These are phyloP conservation scores for Candida silvicultrix DNA, from an alignment of 805 yeast genomes.

Conservation along the genomic window DNA sequence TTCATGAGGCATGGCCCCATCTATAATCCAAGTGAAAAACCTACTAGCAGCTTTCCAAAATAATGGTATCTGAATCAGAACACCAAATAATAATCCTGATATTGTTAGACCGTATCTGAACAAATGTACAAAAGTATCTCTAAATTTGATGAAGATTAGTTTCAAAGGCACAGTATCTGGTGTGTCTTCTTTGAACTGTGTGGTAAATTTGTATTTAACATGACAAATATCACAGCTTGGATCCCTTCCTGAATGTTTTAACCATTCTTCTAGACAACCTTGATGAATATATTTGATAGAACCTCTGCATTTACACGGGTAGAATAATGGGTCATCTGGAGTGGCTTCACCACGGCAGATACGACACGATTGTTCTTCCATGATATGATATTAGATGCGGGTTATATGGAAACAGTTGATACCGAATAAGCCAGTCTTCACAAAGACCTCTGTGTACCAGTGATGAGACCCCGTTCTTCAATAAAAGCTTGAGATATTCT, in stretches of 20 bases:
- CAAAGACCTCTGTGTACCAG: background rate
- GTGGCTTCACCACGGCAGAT: conserved; percentile 94
- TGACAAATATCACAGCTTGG: conserved; percentile 87
- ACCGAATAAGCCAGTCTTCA: background rate
- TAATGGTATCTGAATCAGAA: conserved; percentile 48
- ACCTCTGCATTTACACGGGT: conserved; percentile 93
- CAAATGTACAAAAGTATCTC: conserved; percentile 13
- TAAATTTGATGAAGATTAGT: conserved; percentile 37
- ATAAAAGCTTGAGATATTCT: background rate
- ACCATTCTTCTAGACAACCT: conserved; percentile 87
- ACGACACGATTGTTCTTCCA: conserved; percentile 60
- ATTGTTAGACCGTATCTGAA: conserved; percentile 15
- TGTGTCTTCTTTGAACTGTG: conserved; percentile 58
- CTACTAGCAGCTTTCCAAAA: conserved; percentile 52
- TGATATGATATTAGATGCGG: background rate
- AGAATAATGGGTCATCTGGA: conserved; percentile 67
- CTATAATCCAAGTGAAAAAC: conserved; percentile 48
- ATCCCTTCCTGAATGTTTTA: conserved; percentile 46
- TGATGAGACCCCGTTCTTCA: background rate
- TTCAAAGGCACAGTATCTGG: conserved; percentile 55
- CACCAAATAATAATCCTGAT: conserved; percentile 28
- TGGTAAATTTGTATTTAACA: conserved; percentile 60
- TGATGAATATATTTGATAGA: conserved; percentile 91
- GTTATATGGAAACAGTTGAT: too few relatives aligned
- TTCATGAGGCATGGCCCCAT: conserved; percentile 41